Conservation (phyloP, 495 filamentous ascomycete genomes). For the Parachaetomium inaequale region DNA sequence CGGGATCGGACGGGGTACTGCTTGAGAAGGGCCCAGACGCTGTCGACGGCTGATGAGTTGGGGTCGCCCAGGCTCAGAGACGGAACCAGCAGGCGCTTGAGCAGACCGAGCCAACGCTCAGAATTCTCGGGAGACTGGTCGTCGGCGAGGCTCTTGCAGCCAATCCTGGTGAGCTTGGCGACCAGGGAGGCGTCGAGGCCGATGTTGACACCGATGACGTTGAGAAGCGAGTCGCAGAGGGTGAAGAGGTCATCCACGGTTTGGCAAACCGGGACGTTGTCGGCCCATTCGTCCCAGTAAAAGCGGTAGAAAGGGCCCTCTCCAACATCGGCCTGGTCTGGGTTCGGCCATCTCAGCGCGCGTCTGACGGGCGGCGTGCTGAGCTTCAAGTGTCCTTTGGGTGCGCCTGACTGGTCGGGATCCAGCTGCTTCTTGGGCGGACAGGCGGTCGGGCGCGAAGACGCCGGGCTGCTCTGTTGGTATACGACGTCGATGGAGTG, state of each 20-base stretch:
- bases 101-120: conserved; percentile 73
- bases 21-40: conserved; percentile 77
- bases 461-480: conserved; percentile 34
- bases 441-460: conserved; percentile 25
- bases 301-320: conserved; percentile 78
- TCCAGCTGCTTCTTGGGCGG: conserved; percentile 51
- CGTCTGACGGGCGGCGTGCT: conserved; percentile 54
- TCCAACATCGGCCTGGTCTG: conserved; percentile 67
- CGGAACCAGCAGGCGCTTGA: conserved; percentile 77
- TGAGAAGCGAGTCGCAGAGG: conserved; percentile 79
- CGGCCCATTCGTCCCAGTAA: conserved; percentile 97
- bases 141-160: conserved; percentile 63
- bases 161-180: conserved; percentile 76
- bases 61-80: conserved; percentile 75
- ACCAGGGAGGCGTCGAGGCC: conserved; percentile 78
- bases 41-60: conserved; percentile 79
- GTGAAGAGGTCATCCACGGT: conserved; percentile 84
- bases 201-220: conserved; percentile 79
- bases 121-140: conserved; percentile 67
- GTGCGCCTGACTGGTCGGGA: conserved; percentile 56
- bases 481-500: conserved; percentile 62
- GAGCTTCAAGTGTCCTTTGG: conserved; percentile 64
- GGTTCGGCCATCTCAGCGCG: conserved; percentile 69
- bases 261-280: conserved; percentile 88
- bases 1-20: conserved; percentile 70